Percentiles rank a stretch among this genome's conserved stretches.
These are phyloP conservation scores for Ambrosia trifida DNA, from an alignment of 129 eudicot species.

Conservation along the genomic window DNA sequence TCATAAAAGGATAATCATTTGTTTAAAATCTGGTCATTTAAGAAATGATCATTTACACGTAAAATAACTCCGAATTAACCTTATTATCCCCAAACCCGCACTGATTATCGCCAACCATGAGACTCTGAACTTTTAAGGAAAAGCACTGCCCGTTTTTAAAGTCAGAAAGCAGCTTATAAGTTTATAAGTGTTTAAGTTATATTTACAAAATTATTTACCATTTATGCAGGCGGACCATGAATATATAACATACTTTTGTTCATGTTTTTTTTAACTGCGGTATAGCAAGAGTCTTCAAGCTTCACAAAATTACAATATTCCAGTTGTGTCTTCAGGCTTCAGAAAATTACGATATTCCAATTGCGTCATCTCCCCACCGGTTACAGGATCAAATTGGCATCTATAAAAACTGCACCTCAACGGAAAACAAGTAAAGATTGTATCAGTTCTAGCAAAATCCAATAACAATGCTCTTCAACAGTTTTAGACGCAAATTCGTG, in stretches of 20 bases:
- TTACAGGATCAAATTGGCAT: constrained; percentile 79
- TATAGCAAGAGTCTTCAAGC: constrained; percentile 66
- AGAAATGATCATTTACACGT: too few relatives aligned
- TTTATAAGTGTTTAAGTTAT: background rate
- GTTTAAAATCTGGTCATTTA: too few relatives aligned
- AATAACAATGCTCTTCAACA: background rate
- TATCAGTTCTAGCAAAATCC: background rate
- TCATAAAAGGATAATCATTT: too few relatives aligned
- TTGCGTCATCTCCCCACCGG: constrained; percentile 89
- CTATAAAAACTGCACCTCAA: constrained; percentile 65
- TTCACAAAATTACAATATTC: constrained; percentile 80
- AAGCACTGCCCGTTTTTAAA: background rate
- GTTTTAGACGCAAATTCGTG: background rate
- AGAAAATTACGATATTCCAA: constrained; percentile 83
- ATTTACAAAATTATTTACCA: constrained; percentile 31
- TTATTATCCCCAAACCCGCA: too few relatives aligned
- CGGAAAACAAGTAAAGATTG: background rate
- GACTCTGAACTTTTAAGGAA: background rate
- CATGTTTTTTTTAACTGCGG: background rate
- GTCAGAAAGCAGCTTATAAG: constrained; percentile 17
- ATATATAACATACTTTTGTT: constrained; percentile 5
- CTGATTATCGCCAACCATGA: too few relatives aligned
- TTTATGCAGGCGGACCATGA: constrained; percentile 4
- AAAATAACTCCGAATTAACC: too few relatives aligned
- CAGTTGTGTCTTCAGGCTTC: constrained; percentile 74